Base-by-base conservation (phyloP, 805 yeast genomes). In the Wickerhamomyces pijperi region DNA sequence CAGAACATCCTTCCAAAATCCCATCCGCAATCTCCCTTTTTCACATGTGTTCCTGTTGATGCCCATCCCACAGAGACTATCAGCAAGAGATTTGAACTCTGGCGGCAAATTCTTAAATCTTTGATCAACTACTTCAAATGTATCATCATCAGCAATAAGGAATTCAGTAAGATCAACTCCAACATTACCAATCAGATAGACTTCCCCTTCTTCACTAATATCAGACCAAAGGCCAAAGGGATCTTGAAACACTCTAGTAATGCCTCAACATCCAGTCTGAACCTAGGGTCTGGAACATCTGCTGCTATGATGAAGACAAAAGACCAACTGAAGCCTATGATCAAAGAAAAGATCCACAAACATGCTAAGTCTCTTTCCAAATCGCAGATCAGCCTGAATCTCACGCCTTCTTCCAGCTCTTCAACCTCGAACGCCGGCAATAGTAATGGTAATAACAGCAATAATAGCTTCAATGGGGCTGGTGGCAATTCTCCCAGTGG, bases 1-100 rank as follows among this genome's bases (percentile, higher is more conserved):
- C 42, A 42, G 8, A 39, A 40, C 14, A 45, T 53, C n/a, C 42
- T 49, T 1, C 57, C 55, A 1, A 45, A 44, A 37, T 37, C 49
- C 1, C 41, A 51, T 33, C 41, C 45, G 20, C 13, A 36, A 17
- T 53, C 56, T 2, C 80, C 80, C 0, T 56, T 68, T 37, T 55
- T 65, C 4, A 55, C 70, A 5, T 55, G 67, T 32, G 63, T 80
- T 25, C 86, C 87, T 3, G 63, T 72, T 5, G 56, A 61, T 32
- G 76, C 82, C 1, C 74, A 74, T 44, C 97, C 97, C 12, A 87
- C 96, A 1, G 96, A 88, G 42, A 72, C 82, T 5, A 63, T 90
- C 43, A 87, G 94, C 4, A 71, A 74, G 34, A 65, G 97, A 45
- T 88, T 88, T 57, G 74, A 79, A 41, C 78, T 90, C 2, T 90